Conservation (phyloP, 164 flowering plant species). For the Umbilicus rupestris region DNA sequence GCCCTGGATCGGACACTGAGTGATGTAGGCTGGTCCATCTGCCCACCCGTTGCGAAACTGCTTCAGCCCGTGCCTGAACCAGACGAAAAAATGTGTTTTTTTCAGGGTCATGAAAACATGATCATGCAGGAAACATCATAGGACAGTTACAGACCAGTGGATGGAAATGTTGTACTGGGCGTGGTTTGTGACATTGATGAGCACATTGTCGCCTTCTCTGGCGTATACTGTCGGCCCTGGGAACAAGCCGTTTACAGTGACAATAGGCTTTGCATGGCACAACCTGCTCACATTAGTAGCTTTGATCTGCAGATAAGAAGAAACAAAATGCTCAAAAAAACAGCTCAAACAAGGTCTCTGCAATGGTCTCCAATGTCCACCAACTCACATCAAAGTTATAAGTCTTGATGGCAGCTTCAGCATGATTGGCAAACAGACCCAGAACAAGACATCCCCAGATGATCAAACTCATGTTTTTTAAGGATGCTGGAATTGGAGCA, state of each 20-base stretch:
- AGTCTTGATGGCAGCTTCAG: conserved; percentile 8
- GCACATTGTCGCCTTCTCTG: conserved; percentile 7
- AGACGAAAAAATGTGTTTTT: background rate
- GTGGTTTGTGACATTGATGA: conserved; percentile 9
- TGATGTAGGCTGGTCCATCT: conserved; percentile 10
- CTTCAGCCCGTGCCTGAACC: conserved; percentile 8
- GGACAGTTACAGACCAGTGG: conserved; percentile 1
- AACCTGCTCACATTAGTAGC: conserved; percentile 9
- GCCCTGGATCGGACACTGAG: conserved; percentile 9
- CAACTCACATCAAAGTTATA: conserved; percentile 7
- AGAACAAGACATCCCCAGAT: background rate
- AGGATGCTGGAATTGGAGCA: background rate
- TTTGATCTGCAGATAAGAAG: background rate
- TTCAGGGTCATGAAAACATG: background rate
- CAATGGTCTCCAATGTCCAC: background rate
- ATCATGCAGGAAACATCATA: background rate
- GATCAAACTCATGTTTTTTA: background rate
- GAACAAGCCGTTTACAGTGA: conserved; percentile 10
- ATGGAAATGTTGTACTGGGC: conserved; percentile 11
- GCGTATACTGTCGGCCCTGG: conserved; percentile 8
- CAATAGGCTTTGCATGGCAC: conserved; percentile 11
- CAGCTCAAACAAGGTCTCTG: background rate
- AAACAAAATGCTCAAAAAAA: background rate
- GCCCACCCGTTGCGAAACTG: conserved; percentile 11
- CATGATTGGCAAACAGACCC: background rate